Percentiles rank a stretch among this genome's conserved stretches.
Conservation (phyloP, 2,329 filamentous ascomycete species). For the Xylaria hypoxylon region DNA sequence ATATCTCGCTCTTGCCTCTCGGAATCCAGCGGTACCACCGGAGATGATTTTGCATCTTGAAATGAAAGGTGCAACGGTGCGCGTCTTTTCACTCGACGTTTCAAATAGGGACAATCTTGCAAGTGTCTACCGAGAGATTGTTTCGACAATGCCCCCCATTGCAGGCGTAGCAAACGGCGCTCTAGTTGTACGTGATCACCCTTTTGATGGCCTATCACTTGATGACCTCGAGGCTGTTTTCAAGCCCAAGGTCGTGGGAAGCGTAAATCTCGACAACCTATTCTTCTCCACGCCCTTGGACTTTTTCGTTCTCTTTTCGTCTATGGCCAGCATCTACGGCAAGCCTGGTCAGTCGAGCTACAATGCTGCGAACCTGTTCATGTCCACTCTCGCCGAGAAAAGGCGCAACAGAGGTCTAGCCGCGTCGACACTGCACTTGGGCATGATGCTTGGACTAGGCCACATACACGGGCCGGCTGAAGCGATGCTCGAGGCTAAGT, state of each 20-base stretch:
- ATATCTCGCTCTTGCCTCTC: conserved; percentile 53
- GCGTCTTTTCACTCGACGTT: conserved; percentile 7
- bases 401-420: conserved; percentile 9
- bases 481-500: neutral
- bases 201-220: neutral
- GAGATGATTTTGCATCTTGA: neutral
- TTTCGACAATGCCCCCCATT: conserved; percentile 10
- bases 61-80: neutral
- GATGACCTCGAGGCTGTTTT: conserved; percentile 47
- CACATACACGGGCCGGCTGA: conserved; percentile 6
- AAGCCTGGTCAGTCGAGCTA: neutral
- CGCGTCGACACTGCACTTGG: conserved; percentile 9
- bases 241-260: conserved; percentile 57
- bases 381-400: neutral
- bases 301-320: conserved; percentile 11
- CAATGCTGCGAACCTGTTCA: conserved; percentile 1
- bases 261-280: conserved; percentile 55
- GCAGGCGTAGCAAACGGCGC: conserved; percentile 23
- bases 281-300: conserved; percentile 35
- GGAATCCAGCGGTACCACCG: conserved; percentile 35
- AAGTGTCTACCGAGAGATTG: conserved; percentile 7
- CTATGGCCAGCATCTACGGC: neutral
- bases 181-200: conserved; percentile 12
- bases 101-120: neutral
- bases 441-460: conserved; percentile 15